Percentiles rank a stretch among this genome's conserved stretches.
phyloP scores from a whole-genome alignment of 2,329 filamentous ascomycete genomes.

The Pseudogymnoascus pannorum region DNA sequence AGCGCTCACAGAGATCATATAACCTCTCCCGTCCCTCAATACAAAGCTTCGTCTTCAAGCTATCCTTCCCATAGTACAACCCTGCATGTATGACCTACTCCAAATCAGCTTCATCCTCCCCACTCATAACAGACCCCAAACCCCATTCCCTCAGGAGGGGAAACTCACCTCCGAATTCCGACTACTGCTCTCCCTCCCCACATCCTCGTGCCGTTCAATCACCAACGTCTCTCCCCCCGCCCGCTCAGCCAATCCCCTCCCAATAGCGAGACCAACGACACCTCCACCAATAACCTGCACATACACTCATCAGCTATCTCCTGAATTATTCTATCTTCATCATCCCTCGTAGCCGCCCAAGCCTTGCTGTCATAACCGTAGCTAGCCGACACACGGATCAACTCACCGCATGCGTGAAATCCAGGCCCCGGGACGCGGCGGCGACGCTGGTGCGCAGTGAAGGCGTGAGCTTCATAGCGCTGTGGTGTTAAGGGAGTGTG shows the following conservation, averaged over 20 bases:
- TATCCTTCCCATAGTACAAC: slow-evolving; percentile 72
- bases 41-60: slow-evolving; percentile 79
- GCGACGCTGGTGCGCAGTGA: slow-evolving; percentile 12
- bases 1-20: slow-evolving; percentile 65
- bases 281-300: slow-evolving; percentile 50
- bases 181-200: slow-evolving; percentile 64
- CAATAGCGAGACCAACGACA: slow-evolving; percentile 61
- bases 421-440: slow-evolving; percentile 19
- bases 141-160: neutral
- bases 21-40: slow-evolving; percentile 67
- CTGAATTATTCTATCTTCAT: too few relatives aligned
- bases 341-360: neutral
- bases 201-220: slow-evolving; percentile 56
- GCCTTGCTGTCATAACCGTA: neutral
- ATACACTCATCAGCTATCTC: neutral
- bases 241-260: slow-evolving; percentile 51
- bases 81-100: slow-evolving; percentile 85
- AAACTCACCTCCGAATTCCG: slow-evolving; percentile 55
- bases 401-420: slow-evolving; percentile 30
- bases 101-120: neutral
- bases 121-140: neutral
- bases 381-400: neutral
- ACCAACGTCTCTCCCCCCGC: slow-evolving; percentile 57
- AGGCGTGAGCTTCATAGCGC: neutral
- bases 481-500: neutral